Evolutionary conservation across 257 asterid genomes (phyloP), one percentile per base, ranked within the genome.

Genomic region (Jasminum sambac): DNA sequence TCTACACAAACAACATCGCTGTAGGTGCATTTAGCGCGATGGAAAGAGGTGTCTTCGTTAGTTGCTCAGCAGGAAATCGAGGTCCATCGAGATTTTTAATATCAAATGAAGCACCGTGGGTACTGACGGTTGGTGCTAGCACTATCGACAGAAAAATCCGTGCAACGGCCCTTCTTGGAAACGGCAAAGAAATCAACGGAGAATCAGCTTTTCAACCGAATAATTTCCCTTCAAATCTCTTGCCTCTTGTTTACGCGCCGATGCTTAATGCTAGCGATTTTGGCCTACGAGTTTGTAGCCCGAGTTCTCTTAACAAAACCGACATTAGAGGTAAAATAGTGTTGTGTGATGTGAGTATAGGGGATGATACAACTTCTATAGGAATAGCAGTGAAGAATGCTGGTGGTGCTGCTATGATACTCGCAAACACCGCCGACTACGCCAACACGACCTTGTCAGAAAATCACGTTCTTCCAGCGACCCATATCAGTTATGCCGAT

Each of bases 361-460:
- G 0, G 5, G 14, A 17, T 12, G 8, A 3, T 2, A 63, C 46
- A 36, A 8, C 36, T 9, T 5, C 68, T 39, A 2, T 13, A 34
- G 68, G 48, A 5, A 16, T 13, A 37, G 5, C 1, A 1, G 30
- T 63, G 68, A 61, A 40, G 19, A 11, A 50, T 5, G 81, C 77
- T 3, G 79, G 86, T 19, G 83, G 74, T 17, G 81, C 81, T 12
- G 83, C 77, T 69, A 72, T 82, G 83, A 78, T 82, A 5, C 42
- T 82, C n/a, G 19, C 78, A 43, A 78, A 82, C 68, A 39, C 19
- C 6, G 44, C 34, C 43, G n/a, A 3, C 0, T 44, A 75, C 5
- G 86, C 79, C 41, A 46, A 64, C 74, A 72, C 76, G 11, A 43
- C 73, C 1, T 0, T 0, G 0, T 57, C 77, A 1, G 63, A 12